Evolutionary conservation across 2,329 filamentous ascomycete genomes (phyloP).

Genomic region (Exophiala oligosperma): DNA sequence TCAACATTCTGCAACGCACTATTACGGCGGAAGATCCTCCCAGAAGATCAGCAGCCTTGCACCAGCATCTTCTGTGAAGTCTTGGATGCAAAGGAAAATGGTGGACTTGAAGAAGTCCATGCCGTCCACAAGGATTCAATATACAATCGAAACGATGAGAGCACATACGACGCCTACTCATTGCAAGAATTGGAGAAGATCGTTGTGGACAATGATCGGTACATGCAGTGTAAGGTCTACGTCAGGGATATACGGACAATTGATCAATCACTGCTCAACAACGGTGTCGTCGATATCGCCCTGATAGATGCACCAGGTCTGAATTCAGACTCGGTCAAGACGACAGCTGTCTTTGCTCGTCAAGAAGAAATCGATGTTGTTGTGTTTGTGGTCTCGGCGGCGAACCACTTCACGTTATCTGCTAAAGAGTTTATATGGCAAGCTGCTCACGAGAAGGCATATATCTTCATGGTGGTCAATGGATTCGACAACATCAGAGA

Average conservation of each 20-base stretch:
- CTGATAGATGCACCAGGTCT: constrained; percentile 94
- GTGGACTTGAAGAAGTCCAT: constrained; percentile 89
- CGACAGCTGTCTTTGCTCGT: constrained; percentile 91
- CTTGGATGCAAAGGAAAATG: constrained; percentile 86
- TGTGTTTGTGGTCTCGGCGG: constrained; percentile 95
- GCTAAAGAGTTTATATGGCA: constrained; percentile 98
- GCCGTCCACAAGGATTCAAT: constrained; percentile 78
- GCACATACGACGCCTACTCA: constrained; percentile 84
- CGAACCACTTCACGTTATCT: constrained; percentile 96
- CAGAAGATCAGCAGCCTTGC: constrained; percentile 96
- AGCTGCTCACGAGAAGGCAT: constrained; percentile 93
- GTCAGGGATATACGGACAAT: constrained; percentile 85
- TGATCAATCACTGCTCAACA: constrained; percentile 92
- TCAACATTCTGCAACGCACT: constrained; percentile 99
- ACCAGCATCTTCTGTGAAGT: constrained; percentile 99
- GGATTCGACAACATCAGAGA: constrained; percentile 93
- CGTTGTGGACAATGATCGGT: constrained; percentile 82
- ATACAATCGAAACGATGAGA: constrained; percentile 89
- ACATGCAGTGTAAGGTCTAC: constrained; percentile 95
- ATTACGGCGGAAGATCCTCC: constrained; percentile 83
- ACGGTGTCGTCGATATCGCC: constrained; percentile 96
- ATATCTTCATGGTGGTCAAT: constrained; percentile 98
- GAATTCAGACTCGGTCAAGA: constrained; percentile 95
- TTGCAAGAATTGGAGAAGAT: constrained; percentile 81
- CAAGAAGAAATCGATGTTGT: constrained; percentile 99